Base-by-base conservation (phyloP, 1,284 basidiomycete species). In the Melampsora larici-populina region DNA sequence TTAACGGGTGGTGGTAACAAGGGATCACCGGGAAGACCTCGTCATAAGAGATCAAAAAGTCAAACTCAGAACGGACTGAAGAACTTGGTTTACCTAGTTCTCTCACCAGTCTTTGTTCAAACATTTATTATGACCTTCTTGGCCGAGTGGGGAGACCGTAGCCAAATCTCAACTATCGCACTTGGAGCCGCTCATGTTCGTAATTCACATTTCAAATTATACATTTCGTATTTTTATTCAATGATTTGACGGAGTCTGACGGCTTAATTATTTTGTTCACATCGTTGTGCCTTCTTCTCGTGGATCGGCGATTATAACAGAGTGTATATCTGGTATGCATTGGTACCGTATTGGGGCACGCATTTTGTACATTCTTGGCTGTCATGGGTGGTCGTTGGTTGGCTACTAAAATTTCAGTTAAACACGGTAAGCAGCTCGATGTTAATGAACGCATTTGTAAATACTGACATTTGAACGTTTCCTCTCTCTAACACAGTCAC, bases 81-180 rank as follows among this genome's bases (percentile, higher is more conserved):
- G 80, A 95, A 94, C 82, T 89, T 94, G 80, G 90, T 89, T 83
- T 90, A 90, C 81, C 86, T 97, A 33, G 86, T 95, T 80, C 87
- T 97, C 24, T 93, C 91, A 0, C 97, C 96, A 0, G 92, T 97
- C 0, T 97, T 97, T 81, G 94, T 96, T 1, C 95, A 99, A 84
- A 90, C 94, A 0, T 99, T 99, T 81, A 86, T 96, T 51, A 87
- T 99, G 77, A 98, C 96, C 0, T 99, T 99, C 85, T 87, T 99
- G 15, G 97, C 95, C 29, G 96, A 99, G 85, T 99, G 96, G 96
- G 97, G 96, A 0, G 97, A 99, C 85, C 86, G 96, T 63, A 94
- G 92, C 82, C 97, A 99, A 85, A 96, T 99, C 81, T 92, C 97
- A 0, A 99, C 96, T 0, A 97, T 99, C 80, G 95, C 94, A 1